A percentile compares a stretch with the other conserved stretches of the same genome.
phyloP scores from a whole-genome alignment of 2,329 filamentous ascomycete genomes.

The Penicillium vulpinum region DNA sequence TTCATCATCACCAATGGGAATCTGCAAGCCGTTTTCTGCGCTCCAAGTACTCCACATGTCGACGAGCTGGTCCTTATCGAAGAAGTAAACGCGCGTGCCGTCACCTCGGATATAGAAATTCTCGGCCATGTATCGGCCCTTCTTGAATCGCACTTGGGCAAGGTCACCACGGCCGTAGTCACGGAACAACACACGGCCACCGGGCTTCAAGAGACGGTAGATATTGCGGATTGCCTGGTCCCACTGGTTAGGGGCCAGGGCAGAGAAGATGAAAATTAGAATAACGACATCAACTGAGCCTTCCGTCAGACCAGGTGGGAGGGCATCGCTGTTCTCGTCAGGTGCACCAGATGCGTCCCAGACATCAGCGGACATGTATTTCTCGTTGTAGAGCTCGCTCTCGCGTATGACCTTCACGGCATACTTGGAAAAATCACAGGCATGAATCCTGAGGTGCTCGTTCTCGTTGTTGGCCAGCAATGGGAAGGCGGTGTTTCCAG shows the following conservation, averaged over 20 bases:
- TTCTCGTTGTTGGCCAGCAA: slow-evolving; percentile 84
- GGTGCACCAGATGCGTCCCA: slow-evolving; percentile 79
- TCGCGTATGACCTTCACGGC: slow-evolving; percentile 89
- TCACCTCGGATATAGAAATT: slow-evolving; percentile 98
- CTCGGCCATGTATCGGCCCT: slow-evolving; percentile 88
- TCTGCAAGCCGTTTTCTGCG: slow-evolving; percentile 35
- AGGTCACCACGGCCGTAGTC: slow-evolving; percentile 96
- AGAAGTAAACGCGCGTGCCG: slow-evolving; percentile 96
- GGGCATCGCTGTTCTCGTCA: slow-evolving; percentile 46
- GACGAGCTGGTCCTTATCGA: slow-evolving; percentile 79
- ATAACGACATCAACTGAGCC: slow-evolving; percentile 87
- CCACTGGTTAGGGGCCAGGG: slow-evolving; percentile 84
- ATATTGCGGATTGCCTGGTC: slow-evolving; percentile 77
- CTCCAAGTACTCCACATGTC: slow-evolving; percentile 69
- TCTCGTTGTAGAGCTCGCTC: slow-evolving; percentile 71
- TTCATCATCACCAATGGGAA: slow-evolving; percentile 10
- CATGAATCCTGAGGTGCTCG: slow-evolving; percentile 76
- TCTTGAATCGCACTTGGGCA: slow-evolving; percentile 95
- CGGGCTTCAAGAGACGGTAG: slow-evolving; percentile 79
- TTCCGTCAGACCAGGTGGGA: slow-evolving; percentile 75
- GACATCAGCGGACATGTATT: slow-evolving; percentile 80
- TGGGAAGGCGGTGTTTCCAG: slow-evolving; percentile 95
- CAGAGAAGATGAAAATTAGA: slow-evolving; percentile 97
- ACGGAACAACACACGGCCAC: slow-evolving; percentile 89
- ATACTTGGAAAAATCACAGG: slow-evolving; percentile 94